Percentiles rank a stretch among this genome's conserved stretches.
phyloP scores from a whole-genome alignment of 306 rosid genomes.

The Astragalus membranaceus region DNA sequence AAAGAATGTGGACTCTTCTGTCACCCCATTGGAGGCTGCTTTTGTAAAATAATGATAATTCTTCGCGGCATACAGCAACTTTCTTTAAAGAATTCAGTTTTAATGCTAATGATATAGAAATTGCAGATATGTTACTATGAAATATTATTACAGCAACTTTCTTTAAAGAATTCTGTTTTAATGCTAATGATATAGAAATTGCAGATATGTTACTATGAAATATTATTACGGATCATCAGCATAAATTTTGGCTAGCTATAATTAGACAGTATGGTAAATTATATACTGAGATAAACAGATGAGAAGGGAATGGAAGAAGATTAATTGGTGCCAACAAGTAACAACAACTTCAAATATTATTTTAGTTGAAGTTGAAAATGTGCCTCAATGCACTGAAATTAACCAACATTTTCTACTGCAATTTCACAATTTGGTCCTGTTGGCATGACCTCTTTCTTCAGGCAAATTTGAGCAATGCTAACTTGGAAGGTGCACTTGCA shows the following conservation, averaged over 20 bases:
- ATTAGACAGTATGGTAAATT: not conserved
- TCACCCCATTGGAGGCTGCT: not conserved
- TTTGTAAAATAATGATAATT: not conserved
- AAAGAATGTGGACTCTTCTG: not conserved
- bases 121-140: no score
- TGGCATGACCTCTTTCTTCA: conserved; percentile 28
- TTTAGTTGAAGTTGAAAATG: not conserved
- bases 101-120: not conserved
- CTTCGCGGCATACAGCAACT: not conserved
- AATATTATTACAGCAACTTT: no score
- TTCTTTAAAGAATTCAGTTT: not conserved
- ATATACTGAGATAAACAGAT: not conserved
- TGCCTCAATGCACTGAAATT: not conserved
- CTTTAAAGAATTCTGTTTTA: no score
- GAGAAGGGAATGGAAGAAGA: not conserved
- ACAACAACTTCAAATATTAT: not conserved
- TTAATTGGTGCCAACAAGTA: not conserved
- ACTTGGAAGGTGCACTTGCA: conserved; percentile 89
- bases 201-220: not conserved
- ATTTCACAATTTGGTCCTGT: not conserved
- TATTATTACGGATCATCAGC: not conserved
- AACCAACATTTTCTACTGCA: not conserved
- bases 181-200: not conserved
- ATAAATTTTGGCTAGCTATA: not conserved
- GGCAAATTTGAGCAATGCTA: conserved; percentile 88